A percentile compares a stretch with the other conserved stretches of the same genome.
Conservation (phyloP, 176 grass and related monocot species). For the Carex cristatella region DNA sequence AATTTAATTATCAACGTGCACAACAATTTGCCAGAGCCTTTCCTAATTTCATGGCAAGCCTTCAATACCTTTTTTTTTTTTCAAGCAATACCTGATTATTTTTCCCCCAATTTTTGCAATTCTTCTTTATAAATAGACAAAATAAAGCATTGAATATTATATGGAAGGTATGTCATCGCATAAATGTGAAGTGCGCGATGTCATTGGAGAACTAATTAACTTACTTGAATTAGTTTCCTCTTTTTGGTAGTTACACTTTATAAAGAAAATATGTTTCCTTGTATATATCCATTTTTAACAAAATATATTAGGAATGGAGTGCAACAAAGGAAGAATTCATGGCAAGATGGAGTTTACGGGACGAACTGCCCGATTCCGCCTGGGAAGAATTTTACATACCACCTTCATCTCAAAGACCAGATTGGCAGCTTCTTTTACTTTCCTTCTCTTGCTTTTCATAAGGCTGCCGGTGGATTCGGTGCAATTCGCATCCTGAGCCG, state of each 20-base stretch:
- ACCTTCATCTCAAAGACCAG: conserved; percentile 63
- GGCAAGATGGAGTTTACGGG: conserved; percentile 73
- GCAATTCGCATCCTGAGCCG: conserved; percentile 48
- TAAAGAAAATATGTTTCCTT: not conserved
- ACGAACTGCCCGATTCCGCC: conserved; percentile 79
- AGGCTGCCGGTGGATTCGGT: conserved; percentile 68
- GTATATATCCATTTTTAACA: not conserved
- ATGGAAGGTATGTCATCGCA: not conserved
- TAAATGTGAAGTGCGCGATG: conserved; percentile 3
- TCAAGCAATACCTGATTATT: not conserved
- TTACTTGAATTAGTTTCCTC: not conserved
- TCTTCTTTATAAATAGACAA: not conserved
- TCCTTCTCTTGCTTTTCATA: conserved; percentile 70
- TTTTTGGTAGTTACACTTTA: not conserved
- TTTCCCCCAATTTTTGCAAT: not conserved
- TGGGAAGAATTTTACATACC: conserved; percentile 56
- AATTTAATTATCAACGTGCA: conserved; percentile 64
- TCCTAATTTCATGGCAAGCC: conserved; percentile 73
- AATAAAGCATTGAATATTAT: not conserved
- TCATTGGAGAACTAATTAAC: not conserved
- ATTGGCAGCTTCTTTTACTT: conserved; percentile 72
- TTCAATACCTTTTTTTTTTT: not conserved
- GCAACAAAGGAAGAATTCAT: conserved; percentile 73
- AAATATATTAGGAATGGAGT: conserved; percentile 53
- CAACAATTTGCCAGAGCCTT: conserved; percentile 51